Conservation (phyloP, 192 early-diverging fungal species). For the Podila horticola region DNA sequence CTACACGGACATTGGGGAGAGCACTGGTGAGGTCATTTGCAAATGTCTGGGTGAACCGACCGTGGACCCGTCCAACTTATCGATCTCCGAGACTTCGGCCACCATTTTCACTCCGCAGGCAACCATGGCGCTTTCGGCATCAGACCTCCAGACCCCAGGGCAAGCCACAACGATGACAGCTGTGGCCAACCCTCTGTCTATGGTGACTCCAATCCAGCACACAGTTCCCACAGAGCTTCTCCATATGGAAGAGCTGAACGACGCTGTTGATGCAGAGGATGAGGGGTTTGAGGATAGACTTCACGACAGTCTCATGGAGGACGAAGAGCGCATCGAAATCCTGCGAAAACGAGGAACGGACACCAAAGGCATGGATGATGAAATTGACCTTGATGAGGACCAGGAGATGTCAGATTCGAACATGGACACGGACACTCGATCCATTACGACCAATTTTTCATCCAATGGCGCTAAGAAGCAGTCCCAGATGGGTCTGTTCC, state of each 20-base stretch:
- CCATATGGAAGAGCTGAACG: neutral
- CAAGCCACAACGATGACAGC: neutral
- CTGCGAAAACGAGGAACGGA: slow-evolving; percentile 24
- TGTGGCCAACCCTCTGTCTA: neutral
- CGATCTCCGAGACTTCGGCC: neutral
- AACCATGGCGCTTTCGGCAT: no score
- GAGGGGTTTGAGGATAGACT: neutral
- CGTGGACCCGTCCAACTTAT: neutral
- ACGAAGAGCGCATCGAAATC: slow-evolving; percentile 17
- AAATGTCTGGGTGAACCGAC: slow-evolving; percentile 34
- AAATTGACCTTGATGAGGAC: neutral
- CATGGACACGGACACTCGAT: slow-evolving; percentile 13
- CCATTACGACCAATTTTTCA: neutral
- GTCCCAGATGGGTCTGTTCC: slow-evolving; percentile 32
- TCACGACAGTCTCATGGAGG: neutral
- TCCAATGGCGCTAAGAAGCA: slow-evolving; percentile 33
- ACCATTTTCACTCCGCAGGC: neutral
- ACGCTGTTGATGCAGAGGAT: neutral
- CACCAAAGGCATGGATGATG: neutral
- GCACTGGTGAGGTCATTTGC: slow-evolving; percentile 29
- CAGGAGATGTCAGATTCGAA: slow-evolving; percentile 24
- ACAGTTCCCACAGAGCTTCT: neutral
- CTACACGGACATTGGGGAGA: slow-evolving; percentile 32
- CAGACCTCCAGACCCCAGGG: neutral
- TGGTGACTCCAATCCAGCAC: neutral